These are phyloP conservation scores for Solanum hybrid DNA, from an alignment of 305 asterid species.

Conservation along the genomic window DNA sequence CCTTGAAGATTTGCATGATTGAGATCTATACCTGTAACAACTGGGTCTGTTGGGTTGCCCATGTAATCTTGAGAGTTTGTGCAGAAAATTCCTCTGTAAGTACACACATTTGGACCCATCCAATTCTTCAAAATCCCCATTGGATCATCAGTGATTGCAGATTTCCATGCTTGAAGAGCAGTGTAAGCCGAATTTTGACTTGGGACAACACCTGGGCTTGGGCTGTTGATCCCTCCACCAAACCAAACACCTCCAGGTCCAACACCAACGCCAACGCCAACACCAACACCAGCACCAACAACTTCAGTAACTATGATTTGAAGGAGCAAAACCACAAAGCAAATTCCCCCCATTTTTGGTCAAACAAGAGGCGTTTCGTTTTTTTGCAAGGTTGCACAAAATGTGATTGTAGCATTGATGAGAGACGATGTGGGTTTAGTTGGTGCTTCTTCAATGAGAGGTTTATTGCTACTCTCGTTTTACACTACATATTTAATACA, in stretches of 20 bases:
- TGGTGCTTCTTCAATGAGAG: background rate
- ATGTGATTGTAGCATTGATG: conserved; percentile 4
- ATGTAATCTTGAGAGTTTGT: conserved; percentile 30
- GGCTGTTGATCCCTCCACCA: conserved; percentile 39
- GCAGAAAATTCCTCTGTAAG: conserved; percentile 66
- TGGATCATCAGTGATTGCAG: conserved; percentile 67
- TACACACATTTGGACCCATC: conserved; percentile 68
- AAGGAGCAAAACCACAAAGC: conserved; percentile 8
- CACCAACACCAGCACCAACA: background rate
- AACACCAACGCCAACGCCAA: conserved; percentile 8
- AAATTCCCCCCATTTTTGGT: conserved; percentile 10
- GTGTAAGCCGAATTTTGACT: conserved; percentile 28
- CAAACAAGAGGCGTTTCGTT: background rate
- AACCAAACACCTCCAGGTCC: conserved; percentile 46
- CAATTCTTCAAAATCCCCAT: conserved; percentile 35
- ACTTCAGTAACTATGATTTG: conserved; percentile 8
- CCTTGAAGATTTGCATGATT: conserved; percentile 73
- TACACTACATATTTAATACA: background rate
- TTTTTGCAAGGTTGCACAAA: background rate
- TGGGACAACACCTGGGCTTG: conserved; percentile 21
- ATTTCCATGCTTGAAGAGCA: conserved; percentile 84
- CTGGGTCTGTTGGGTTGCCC: conserved; percentile 15
- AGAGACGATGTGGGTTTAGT: background rate
- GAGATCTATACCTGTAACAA: conserved; percentile 69
- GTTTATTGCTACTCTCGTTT: background rate